phyloP scores from a whole-genome alignment of 1,284 basidiomycete species.

The Phellinidium pouzarii region DNA sequence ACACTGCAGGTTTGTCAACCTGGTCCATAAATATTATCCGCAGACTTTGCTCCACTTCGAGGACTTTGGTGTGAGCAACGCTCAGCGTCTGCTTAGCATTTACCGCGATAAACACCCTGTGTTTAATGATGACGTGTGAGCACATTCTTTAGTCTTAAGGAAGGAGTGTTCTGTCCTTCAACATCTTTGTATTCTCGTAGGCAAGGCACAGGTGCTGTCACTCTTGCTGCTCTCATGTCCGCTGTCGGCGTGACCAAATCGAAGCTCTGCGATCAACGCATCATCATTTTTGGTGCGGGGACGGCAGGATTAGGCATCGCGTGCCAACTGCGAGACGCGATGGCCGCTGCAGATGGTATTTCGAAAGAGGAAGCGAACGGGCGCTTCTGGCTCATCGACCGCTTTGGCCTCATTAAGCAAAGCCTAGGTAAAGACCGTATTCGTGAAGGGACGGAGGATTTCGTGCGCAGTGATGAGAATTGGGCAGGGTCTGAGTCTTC shows the following conservation, averaged over 20 bases:
- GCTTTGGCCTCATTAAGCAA: constrained; percentile 49
- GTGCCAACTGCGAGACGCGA: constrained; percentile 67
- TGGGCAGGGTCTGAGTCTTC: constrained; percentile 28
- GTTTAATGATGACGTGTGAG: constrained; percentile 78
- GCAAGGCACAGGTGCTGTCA: constrained; percentile 83
- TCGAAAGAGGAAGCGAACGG: constrained; percentile 51
- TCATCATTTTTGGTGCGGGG: constrained; percentile 76
- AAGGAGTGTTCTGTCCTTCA: neutral
- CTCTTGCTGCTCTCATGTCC: constrained; percentile 71
- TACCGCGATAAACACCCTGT: constrained; percentile 63
- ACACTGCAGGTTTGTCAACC: constrained; percentile 35
- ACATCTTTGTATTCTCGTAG: constrained; percentile 30
- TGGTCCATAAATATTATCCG: constrained; percentile 39
- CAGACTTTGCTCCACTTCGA: constrained; percentile 66
- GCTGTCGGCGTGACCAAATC: constrained; percentile 69
- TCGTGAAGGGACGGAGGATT: constrained; percentile 48
- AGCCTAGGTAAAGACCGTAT: constrained; percentile 43
- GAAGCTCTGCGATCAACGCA: constrained; percentile 66
- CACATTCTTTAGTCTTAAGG: neutral
- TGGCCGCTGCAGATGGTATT: constrained; percentile 53
- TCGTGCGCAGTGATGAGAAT: constrained; percentile 49
- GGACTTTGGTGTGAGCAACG: constrained; percentile 74
- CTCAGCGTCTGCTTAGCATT: constrained; percentile 60
- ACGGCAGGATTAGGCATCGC: constrained; percentile 79
- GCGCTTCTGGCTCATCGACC: constrained; percentile 63